phyloP scores from a whole-genome alignment of 2,329 filamentous ascomycete species.

The Didymella pinodella region DNA sequence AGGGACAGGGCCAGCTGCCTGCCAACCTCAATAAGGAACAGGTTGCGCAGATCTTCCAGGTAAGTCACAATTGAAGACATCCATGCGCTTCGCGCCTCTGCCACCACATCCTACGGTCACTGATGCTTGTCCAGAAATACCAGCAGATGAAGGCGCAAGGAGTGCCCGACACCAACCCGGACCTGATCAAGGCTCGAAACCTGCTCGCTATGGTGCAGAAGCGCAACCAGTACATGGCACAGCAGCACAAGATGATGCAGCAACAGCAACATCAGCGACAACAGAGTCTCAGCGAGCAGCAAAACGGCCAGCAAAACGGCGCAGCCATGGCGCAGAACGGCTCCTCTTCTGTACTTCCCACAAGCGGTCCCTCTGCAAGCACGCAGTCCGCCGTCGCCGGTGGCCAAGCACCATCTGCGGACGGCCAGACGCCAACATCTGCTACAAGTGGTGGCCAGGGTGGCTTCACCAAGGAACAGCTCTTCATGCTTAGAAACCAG shows the following conservation, averaged over 20 bases:
- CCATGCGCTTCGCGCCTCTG: slow-evolving; percentile 14
- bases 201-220: slow-evolving; percentile 77
- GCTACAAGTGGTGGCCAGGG: slow-evolving; percentile 33
- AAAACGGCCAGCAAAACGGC: slow-evolving; percentile 61
- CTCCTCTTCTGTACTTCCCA: slow-evolving; percentile 30
- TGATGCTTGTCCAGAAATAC: slow-evolving; percentile 72
- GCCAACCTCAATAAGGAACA: slow-evolving; percentile 77
- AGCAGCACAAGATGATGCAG: slow-evolving; percentile 52
- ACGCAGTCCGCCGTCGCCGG: slow-evolving; percentile 37
- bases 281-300: slow-evolving; percentile 60
- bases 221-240: slow-evolving; percentile 59
- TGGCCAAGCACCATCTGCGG: slow-evolving; percentile 47
- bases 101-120: slow-evolving; percentile 22
- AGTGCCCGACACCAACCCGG: slow-evolving; percentile 81
- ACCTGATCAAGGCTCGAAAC: slow-evolving; percentile 82
- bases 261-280: slow-evolving; percentile 64
- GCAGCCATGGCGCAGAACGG: slow-evolving; percentile 52
- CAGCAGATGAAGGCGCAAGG: slow-evolving; percentile 88
- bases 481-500: slow-evolving; percentile 80
- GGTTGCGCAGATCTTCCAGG: slow-evolving; percentile 75
- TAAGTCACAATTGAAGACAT: slow-evolving; percentile 52
- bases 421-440: slow-evolving; percentile 49
- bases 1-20: slow-evolving; percentile 64
- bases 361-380: slow-evolving; percentile 34
- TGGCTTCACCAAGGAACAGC: slow-evolving; percentile 68